Percentiles rank a stretch among this genome's conserved stretches.
Evolutionary conservation across 2,329 filamentous ascomycete genomes (phyloP).

Genomic region (Paecilomyces dactylethromorphus): DNA sequence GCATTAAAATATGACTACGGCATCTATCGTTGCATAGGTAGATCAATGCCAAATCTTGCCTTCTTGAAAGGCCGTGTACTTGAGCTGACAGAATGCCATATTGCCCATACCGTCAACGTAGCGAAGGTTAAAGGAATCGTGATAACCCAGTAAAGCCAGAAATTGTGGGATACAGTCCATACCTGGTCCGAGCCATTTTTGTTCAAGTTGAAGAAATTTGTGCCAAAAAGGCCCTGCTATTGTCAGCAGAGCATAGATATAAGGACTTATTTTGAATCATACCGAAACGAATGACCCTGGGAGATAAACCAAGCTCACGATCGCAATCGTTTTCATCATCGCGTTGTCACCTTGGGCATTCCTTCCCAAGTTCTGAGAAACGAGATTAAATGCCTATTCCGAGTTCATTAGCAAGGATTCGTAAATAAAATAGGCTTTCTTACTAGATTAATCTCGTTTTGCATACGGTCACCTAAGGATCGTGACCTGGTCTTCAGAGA

Average conservation of each 20-base stretch:
- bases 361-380: slow-evolving; percentile 21
- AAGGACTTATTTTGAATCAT: slow-evolving; percentile 4
- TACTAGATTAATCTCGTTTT: slow-evolving; percentile 29
- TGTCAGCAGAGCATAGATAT: background rate
- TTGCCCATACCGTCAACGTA: slow-evolving; percentile 18
- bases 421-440: background rate
- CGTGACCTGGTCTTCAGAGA: slow-evolving; percentile 18
- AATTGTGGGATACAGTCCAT: slow-evolving; percentile 17
- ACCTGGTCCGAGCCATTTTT: slow-evolving; percentile 3
- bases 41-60: background rate
- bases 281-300: slow-evolving; percentile 25
- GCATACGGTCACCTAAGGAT: slow-evolving; percentile 21
- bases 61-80: background rate
- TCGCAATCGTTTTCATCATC: slow-evolving; percentile 23
- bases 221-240: slow-evolving; percentile 26
- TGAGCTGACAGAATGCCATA: slow-evolving; percentile 12
- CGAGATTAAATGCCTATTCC: slow-evolving; percentile 23
- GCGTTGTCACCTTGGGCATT: slow-evolving; percentile 17
- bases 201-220: slow-evolving; percentile 26
- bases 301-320: slow-evolving; percentile 21
- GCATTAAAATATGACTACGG: background rate
- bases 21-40: background rate
- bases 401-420: background rate
- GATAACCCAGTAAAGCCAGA: slow-evolving; percentile 28
- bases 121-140: slow-evolving; percentile 20